Evolutionary conservation across 2,329 filamentous ascomycete genomes (phyloP), one percentile per base, ranked within the genome.

Genomic region (Cercospora sp.): DNA sequence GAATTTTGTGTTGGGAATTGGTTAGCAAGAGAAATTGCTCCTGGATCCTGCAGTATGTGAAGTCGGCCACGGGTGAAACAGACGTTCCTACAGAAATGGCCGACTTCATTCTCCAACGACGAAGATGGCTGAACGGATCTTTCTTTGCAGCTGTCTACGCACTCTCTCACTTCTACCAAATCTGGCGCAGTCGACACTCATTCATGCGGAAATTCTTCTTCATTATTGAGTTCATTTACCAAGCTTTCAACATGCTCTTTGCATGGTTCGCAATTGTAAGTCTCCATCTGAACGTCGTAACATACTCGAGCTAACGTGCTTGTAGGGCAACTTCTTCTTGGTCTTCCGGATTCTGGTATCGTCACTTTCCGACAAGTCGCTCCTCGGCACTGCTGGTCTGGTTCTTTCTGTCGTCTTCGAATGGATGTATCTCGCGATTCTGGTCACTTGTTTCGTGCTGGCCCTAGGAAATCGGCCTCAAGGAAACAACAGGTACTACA

Each of bases 61-160:
- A 99, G 82, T 97, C 94, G 2, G 92, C 95, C 12, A 97, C 89
- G 9, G 95, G 95, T 72, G 95, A 99, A 84, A 99, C 95, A 1
- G 95, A 99, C 81, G 95, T 99, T 34, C 95, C 95, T 0, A 94
- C 96, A 71, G 90, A 90, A 26, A 95, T 97, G 82, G 91, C 94
- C 24, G 95, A 99, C 77, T 90, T 99, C 79, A 95, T 99, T 77
- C 85, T 97, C 61, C 95, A 99, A 82, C 90, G 95, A 80, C 90
- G 95, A 83, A 90, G 95, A 82, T 99, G 95, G 95, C 82, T 99
- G 73, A 99, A 99, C 82, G 95, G 95, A 72, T 95, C 91, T 77
- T 99, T 99, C 87, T 99, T 99, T 80, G 95, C 95, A 61, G 94
- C 95, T 68, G 90, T 99, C 67, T 99, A 99, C 79, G 91, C 95